These are phyloP conservation scores for Mycena latifolia DNA, from an alignment of 768 basidiomycete genomes.

Conservation along the genomic window DNA sequence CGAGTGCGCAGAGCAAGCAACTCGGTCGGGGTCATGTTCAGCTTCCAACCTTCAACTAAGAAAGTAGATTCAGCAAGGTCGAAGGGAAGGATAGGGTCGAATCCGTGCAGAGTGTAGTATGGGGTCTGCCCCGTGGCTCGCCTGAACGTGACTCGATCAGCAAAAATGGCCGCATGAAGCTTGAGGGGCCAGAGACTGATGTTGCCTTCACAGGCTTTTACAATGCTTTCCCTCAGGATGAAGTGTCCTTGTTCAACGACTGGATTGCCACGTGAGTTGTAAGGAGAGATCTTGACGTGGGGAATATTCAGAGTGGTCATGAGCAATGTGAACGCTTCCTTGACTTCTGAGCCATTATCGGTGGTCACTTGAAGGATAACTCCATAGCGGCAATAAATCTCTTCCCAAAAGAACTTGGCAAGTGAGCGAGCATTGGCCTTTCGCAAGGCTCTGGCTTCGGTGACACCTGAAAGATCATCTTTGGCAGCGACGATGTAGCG, in stretches of 20 bases:
- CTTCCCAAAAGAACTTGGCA: conserved; percentile 45
- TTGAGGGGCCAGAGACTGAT: conserved; percentile 13
- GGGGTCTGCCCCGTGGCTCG: conserved; percentile 35
- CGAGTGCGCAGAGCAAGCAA: conserved; percentile 38
- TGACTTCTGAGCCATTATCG: conserved; percentile 43
- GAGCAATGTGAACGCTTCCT: conserved; percentile 28
- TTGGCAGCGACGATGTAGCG: conserved; percentile 40
- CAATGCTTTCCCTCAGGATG: conserved; percentile 3
- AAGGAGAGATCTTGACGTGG: conserved; percentile 17
- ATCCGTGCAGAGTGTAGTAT: conserved; percentile 41
- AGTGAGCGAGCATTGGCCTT: conserved; percentile 25
- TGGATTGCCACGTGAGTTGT: conserved; percentile 10
- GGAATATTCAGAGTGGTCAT: background rate
- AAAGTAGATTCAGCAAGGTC: conserved; percentile 47
- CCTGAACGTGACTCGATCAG: conserved; percentile 33
- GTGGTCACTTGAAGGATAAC: conserved; percentile 38
- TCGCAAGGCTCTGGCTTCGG: conserved; percentile 38
- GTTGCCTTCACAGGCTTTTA: conserved; percentile 13
- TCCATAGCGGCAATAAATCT: conserved; percentile 50
- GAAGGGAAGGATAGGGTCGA: conserved; percentile 45
- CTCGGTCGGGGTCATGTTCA: conserved; percentile 25
- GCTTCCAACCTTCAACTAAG: conserved; percentile 36
- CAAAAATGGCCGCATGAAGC: conserved; percentile 4
- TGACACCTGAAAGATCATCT: conserved; percentile 42
- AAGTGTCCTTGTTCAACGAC: conserved; percentile 14